Base-by-base conservation (phyloP, 2,329 filamentous ascomycete species). In the Bipolaris oryzae region DNA sequence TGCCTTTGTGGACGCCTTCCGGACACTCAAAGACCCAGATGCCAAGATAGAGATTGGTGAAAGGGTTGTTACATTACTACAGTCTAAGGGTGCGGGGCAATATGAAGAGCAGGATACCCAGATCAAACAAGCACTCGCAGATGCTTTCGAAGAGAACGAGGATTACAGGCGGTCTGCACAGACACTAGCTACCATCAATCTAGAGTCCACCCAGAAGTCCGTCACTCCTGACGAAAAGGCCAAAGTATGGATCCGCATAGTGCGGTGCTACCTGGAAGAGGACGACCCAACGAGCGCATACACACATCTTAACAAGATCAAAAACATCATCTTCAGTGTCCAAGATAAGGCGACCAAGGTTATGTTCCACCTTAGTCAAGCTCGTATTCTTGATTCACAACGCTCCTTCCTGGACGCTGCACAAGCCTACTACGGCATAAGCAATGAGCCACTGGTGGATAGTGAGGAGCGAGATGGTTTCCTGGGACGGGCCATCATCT, bases 201-300 rank as follows among this genome's bases (percentile, higher is more conserved):
- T 98, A 44, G 94, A 99, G 73, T 89, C 86, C 55, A 93, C 92
- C 2, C 92, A 96, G 79, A 89, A 94, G 46, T 87, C 90, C 54
- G 87, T 97, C 34, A 87, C 88, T 25, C 88, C 92, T 73, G 87
- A 91, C 68, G 90, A 94, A 66, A 93, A 92, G 77, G 91, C 92
- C 7, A 83, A 84, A 52, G 86, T 95, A 52, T 98, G 94, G 91
- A 89, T 98, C 66, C 90, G 94, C 58, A 96, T 99, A 72, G 92
- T 96, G 73, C 87, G 95, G 60, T 90, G 96, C 80, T 96, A 95
- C 74, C 85, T 99, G 60, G 94, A 99, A 79, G 91, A 93, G 45
- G 94, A 96, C 74, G 93, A 98, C 78, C 89, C 91, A 7, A 92
- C 89, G 1, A 84, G 85, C 34, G 95, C 95, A 39, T 92, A 96